phyloP scores from a whole-genome alignment of 2,329 filamentous ascomycete genomes.

The Sporothrix brasiliensis region DNA sequence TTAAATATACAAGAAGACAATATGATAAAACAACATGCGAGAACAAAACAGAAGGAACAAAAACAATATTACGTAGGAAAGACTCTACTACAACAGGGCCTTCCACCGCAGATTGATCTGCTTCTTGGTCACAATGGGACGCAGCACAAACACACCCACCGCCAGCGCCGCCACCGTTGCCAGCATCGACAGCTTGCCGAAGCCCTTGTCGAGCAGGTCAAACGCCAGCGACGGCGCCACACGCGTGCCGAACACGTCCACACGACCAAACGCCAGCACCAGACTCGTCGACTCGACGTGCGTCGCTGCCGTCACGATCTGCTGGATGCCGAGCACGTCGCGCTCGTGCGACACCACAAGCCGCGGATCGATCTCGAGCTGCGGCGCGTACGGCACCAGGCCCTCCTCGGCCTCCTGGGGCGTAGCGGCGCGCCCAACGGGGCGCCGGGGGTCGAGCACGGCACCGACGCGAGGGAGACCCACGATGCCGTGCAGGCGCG shows the following conservation, averaged over 20 bases:
- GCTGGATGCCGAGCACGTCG: conserved; percentile 59
- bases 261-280: conserved; percentile 76
- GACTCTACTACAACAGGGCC: conserved; percentile 40
- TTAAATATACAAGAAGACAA: not conserved
- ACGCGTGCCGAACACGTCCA: conserved; percentile 85
- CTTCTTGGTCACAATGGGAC: conserved; percentile 76
- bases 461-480: conserved; percentile 69
- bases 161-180: conserved; percentile 80
- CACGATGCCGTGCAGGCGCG: conserved; percentile 72
- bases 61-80: conserved; percentile 9
- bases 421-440: conserved; percentile 81
- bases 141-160: conserved; percentile 74
- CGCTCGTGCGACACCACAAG: conserved; percentile 64
- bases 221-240: conserved; percentile 87
- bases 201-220: conserved; percentile 89
- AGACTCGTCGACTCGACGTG: conserved; percentile 89
- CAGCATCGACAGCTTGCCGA: conserved; percentile 85
- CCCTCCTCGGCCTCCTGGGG: conserved; percentile 81
- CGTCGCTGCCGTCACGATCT: conserved; percentile 74
- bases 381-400: conserved; percentile 72
- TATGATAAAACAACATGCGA: not conserved
- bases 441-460: conserved; percentile 81
- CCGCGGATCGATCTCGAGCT: conserved; percentile 81
- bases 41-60: not conserved
- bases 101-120: conserved; percentile 69